Evolutionary conservation across 768 basidiomycete species (phyloP).

Genomic region (Amanita thiersii): DNA sequence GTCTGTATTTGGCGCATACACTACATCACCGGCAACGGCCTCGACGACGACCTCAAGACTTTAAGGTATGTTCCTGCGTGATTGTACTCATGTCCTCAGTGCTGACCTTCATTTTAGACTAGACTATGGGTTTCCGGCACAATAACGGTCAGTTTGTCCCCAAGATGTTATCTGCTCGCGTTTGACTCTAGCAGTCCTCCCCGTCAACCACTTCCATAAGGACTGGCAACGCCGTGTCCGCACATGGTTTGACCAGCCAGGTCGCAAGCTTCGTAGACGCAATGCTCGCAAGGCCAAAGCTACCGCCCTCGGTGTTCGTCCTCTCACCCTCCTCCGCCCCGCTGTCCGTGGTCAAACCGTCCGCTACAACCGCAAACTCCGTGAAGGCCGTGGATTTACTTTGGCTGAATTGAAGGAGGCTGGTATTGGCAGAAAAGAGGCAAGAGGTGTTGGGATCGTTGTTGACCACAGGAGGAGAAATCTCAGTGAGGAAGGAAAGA

Average conservation of each 20-base stretch:
- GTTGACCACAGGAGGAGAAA: slow-evolving; percentile 97
- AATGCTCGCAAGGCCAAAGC: slow-evolving; percentile 89
- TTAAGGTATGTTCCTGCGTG: slow-evolving; percentile 25
- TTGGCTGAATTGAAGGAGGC: slow-evolving; percentile 92
- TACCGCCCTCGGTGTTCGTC: slow-evolving; percentile 84
- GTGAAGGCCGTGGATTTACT: slow-evolving; percentile 96
- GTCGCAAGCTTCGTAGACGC: slow-evolving; percentile 93
- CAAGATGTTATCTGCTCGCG: slow-evolving; percentile 7
- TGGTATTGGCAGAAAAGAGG: slow-evolving; percentile 90
- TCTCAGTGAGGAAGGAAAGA: slow-evolving; percentile 93
- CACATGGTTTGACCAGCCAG: slow-evolving; percentile 99
- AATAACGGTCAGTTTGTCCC: slow-evolving; percentile 59
- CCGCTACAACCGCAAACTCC: slow-evolving; percentile 96
- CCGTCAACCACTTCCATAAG: slow-evolving; percentile 94
- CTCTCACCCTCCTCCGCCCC: slow-evolving; percentile 85
- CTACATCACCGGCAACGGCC: slow-evolving; percentile 27
- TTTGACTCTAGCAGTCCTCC: slow-evolving; percentile 43
- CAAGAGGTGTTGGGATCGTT: slow-evolving; percentile 85
- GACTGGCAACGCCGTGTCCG: slow-evolving; percentile 97
- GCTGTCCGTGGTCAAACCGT: slow-evolving; percentile 95
- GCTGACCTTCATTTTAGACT: slow-evolving; percentile 24
- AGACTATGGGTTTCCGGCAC: slow-evolving; percentile 69
- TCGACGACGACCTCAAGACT: slow-evolving; percentile 39
- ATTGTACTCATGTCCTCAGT: neutral
- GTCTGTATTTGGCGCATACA: slow-evolving; percentile 17